phyloP scores from a whole-genome alignment of 2,329 filamentous ascomycete species.

The Stagonosporopsis tanaceti region DNA sequence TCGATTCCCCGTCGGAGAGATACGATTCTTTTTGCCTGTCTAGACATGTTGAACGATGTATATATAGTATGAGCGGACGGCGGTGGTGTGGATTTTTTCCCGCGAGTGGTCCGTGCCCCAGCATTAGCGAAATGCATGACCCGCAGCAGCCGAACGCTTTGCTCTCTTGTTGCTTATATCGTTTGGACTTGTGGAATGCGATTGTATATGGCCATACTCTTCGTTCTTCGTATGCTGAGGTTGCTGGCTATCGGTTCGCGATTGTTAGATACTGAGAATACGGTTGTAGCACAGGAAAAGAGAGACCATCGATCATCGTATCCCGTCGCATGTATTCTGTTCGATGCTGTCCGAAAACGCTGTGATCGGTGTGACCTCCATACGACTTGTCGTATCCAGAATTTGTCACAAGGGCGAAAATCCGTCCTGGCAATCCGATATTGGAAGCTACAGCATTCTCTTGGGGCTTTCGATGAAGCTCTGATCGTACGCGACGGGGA shows the following conservation, averaged over 20 bases:
- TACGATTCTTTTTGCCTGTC: slow-evolving; percentile 1
- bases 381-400: neutral
- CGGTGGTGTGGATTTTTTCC: slow-evolving; percentile 2
- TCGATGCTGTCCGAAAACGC: neutral
- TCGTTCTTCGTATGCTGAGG: neutral
- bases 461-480: neutral
- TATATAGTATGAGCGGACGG: neutral
- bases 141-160: neutral
- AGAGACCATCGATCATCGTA: neutral
- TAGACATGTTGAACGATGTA: neutral
- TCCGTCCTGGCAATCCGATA: neutral
- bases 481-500: neutral
- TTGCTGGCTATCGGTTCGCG: neutral
- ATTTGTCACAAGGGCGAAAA: neutral
- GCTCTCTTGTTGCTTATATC: neutral
- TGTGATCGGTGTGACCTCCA: neutral
- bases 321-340: neutral
- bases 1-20: slow-evolving; percentile 24
- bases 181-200: neutral
- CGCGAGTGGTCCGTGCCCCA: neutral
- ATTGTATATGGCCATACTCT: neutral
- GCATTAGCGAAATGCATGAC: neutral
- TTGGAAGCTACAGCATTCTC: neutral
- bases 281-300: neutral
- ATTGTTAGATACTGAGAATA: neutral